Base-by-base conservation (phyloP, 805 yeast genomes). In the Ogataea trehaloabstinens region DNA sequence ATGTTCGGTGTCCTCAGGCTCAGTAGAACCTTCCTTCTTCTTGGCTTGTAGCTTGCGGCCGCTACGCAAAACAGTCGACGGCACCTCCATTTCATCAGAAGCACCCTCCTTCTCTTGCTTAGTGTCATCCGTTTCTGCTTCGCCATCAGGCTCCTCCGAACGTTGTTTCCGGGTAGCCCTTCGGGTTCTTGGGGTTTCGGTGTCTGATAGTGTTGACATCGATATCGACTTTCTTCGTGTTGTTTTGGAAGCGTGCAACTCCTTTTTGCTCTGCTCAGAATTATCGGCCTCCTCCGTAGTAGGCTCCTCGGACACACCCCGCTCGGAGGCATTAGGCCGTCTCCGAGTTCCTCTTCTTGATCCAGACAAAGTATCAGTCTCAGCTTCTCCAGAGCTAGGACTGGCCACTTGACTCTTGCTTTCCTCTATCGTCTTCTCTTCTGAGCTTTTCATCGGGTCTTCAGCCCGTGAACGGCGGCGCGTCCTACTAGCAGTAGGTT, bases 401-500 rank as follows among this genome's bases (percentile, higher is more conserved):
- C 16, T 35, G 37, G 21, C 30, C 27, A 8, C 24, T n/a, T n/a
- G n/a, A n/a, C n/a, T n/a, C n/a, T n/a, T n/a, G n/a, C n/a, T n/a
- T 18, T 22, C 28, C 33, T 21, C 32, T 28, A 16, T 30, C 44
- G 16, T 33, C 17, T 28, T 28, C 19, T 19, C 22, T 6, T 8
- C 12, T 11, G 10, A 7, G 15, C 22, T 15, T 7, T 7, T 15
- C 33, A 7, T 6, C 10, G 22, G 15, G 15, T 18, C 33, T 7
- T 30, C 33, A 7, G 21, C 22, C 16, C 13, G 7, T 18, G 42
- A 38, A 22, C 40, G 29, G 19, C 48, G 35, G 21, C 46, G 21
- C 11, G 46, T 37, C 16, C 48, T 24, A 24, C 42, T 31, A 4
- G 44, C 48, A 31, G 30, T 35, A 8, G 44, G 37, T 24, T 33